These are phyloP conservation scores for Corymbia citriodora DNA, from an alignment of 441 rosid genomes.

Conservation along the genomic window DNA sequence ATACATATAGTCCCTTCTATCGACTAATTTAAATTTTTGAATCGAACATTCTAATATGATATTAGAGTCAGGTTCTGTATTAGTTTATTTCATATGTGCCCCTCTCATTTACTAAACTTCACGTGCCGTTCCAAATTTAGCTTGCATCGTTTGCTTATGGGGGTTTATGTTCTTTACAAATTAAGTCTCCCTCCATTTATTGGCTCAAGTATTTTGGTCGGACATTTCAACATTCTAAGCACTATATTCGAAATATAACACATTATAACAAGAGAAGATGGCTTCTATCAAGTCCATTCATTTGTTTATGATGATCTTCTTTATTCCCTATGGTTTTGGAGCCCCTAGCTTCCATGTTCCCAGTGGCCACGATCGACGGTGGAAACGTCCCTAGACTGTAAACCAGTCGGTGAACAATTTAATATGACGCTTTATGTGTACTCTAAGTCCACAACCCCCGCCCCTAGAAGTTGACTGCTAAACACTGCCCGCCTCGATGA, in stretches of 20 bases:
- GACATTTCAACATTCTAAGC: background rate
- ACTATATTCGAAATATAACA: background rate
- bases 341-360: background rate
- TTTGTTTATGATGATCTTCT: background rate
- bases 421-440: background rate
- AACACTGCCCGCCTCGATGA: background rate
- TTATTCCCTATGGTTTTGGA: background rate
- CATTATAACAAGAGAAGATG: background rate
- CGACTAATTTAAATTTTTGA: background rate
- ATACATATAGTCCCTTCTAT: background rate
- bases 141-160: background rate
- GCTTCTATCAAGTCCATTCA: background rate
- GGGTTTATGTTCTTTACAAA: background rate
- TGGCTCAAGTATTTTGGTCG: background rate
- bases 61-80: background rate
- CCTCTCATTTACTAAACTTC: background rate
- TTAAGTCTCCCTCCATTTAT: background rate
- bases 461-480: conserved; percentile 9
- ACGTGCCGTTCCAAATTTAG: background rate
- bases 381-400: background rate
- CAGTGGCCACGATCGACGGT: conserved; percentile 21
- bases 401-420: background rate
- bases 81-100: fast-evolving
- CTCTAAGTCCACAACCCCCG: background rate
- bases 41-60: background rate